These are phyloP conservation scores for Lepraria neglecta DNA, from an alignment of 495 filamentous ascomycete genomes.

Conservation along the genomic window DNA sequence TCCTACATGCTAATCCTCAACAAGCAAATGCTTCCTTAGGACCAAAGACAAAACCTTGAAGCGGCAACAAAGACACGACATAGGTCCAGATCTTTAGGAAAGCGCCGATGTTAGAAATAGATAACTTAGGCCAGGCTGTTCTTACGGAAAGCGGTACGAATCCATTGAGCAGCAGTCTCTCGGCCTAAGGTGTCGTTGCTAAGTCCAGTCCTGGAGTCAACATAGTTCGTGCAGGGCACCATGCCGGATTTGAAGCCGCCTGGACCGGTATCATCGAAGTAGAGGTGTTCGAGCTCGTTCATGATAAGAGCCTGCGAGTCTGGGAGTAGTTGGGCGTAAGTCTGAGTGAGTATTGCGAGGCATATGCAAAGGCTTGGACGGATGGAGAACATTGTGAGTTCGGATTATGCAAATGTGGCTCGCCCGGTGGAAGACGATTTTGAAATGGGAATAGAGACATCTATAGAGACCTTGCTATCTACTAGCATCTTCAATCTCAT, in stretches of 20 bases:
- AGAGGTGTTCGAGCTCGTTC: constrained; percentile 14
- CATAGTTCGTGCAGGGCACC: constrained; percentile 20
- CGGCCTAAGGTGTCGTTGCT: constrained; percentile 15
- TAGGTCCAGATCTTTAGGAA: not conserved
- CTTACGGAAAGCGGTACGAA: constrained; percentile 19
- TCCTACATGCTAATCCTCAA: not conserved
- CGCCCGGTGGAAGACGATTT: no score
- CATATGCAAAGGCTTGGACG: no score
- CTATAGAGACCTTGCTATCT: no score
- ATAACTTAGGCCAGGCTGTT: no score
- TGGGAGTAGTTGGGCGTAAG: constrained; percentile 13
- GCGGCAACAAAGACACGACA: not conserved
- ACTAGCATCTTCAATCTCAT: no score
- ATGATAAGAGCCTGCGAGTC: constrained; percentile 3
- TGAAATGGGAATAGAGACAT: no score
- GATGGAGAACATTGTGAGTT: no score
- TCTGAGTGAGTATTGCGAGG: not conserved
- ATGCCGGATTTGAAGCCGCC: constrained; percentile 7
- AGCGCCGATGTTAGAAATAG: not conserved
- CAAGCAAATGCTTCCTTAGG: not conserved
- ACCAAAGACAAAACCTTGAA: not conserved
- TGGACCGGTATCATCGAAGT: constrained; percentile 1
- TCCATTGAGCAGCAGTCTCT: constrained; percentile 19
- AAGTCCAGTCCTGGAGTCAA: constrained; percentile 1
- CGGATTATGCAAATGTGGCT: no score